A percentile compares a stretch with the other conserved stretches of the same genome.
Evolutionary conservation across 2,329 filamentous ascomycete species (phyloP).

Genomic region (Neoarthrinium moseri): DNA sequence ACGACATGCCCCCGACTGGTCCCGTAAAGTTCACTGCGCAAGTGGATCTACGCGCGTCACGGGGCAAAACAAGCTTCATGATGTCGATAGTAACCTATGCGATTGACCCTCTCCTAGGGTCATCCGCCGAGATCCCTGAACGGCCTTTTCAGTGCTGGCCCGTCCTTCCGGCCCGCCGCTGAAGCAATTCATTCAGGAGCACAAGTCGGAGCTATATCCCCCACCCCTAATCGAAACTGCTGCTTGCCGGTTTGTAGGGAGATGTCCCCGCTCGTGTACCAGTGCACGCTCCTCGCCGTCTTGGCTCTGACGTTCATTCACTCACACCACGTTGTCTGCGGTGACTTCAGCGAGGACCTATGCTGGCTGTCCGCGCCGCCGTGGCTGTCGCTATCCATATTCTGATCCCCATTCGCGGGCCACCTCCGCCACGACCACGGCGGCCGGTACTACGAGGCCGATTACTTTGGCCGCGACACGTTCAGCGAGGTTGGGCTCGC

Average conservation of each 20-base stretch:
- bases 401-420: constrained; percentile 1
- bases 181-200: not conserved
- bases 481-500: not conserved
- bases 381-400: constrained; percentile 1
- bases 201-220: not conserved
- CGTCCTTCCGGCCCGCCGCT: constrained; percentile 3
- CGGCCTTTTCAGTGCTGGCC: constrained; percentile 2
- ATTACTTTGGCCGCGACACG: not conserved
- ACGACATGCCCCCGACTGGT: not conserved
- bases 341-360: constrained; percentile 1
- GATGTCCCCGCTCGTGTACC: constrained; percentile 5
- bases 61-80: too few relatives aligned
- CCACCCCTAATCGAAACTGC: not conserved
- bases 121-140: constrained; percentile 4
- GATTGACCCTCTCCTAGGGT: not conserved
- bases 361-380: constrained; percentile 5
- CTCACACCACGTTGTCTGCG: constrained; percentile 3
- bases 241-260: not conserved
- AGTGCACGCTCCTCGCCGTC: constrained; percentile 5
- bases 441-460: not conserved
- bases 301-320: constrained; percentile 4
- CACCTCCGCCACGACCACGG: constrained; percentile 1
- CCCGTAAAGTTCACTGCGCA: not conserved
- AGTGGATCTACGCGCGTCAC: not conserved
- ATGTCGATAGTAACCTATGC: not conserved